A percentile compares a stretch with the other conserved stretches of the same genome.
Conservation (phyloP, 176 grass and related monocot species). For the Stipa capillata region DNA sequence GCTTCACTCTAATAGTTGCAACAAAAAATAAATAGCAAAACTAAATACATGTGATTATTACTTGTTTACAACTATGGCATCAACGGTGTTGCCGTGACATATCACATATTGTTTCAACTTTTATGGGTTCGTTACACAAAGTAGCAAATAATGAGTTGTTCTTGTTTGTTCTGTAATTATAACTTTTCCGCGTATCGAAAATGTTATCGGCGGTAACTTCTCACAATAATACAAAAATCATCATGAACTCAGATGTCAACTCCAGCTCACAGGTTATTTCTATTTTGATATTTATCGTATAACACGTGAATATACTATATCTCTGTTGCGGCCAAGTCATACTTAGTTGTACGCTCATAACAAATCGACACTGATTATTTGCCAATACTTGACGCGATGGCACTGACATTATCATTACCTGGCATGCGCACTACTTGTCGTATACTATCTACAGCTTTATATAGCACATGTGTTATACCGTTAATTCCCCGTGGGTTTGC, state of each 20-base stretch:
- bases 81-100: not conserved
- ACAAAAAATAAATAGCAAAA: not conserved
- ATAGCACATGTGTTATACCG: too few relatives aligned
- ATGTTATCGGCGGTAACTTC: not conserved
- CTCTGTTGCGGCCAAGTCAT: not conserved
- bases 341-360: not conserved
- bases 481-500: too few relatives aligned
- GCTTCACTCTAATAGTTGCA: not conserved
- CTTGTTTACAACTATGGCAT: not conserved
- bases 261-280: not conserved
- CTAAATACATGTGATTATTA: not conserved
- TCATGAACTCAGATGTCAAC: not conserved
- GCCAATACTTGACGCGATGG: too few relatives aligned
- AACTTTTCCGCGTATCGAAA: not conserved
- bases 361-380: too few relatives aligned
- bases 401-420: not conserved
- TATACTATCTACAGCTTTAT: not conserved
- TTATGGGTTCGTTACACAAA: not conserved
- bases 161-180: not conserved
- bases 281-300: too few relatives aligned
- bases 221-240: not conserved
- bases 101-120: not conserved
- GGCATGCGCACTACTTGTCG: not conserved
- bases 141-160: not conserved
- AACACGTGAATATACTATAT: not conserved